Base-by-base conservation (phyloP, 2,329 filamentous ascomycete genomes). In the Fusarium falciforme region DNA sequence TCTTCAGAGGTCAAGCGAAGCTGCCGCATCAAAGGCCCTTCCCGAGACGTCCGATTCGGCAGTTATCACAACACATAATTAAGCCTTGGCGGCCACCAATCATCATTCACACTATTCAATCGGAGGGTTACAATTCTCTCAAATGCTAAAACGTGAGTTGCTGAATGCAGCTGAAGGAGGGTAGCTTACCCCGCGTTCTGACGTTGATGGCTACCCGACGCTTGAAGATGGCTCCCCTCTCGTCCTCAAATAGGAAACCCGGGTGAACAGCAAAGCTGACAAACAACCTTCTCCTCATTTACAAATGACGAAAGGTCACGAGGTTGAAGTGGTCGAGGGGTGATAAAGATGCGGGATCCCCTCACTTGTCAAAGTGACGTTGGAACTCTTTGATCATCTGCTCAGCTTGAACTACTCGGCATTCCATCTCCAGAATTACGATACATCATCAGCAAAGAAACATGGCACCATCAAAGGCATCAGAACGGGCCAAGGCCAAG, bases 141-240 rank as follows among this genome's bases (percentile, higher is more conserved):
- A n/a, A 52, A 25, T n/a, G 31, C 55, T 68, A 40, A 29, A 66
- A 66, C 38, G 10, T 42, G 59, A 42, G 44, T 22, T 17, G 49
- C 20, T 27, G 52, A 20, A 2, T 27, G 20, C 44, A 61, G 64
- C 25, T 59, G 8, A 17, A 44, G 17, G 66, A 47, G 22, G n/a
- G 44, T 44, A 22, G 33, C 33, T 57, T 74, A 75, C 72, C 72
- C 72, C 72, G 72, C 72, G 72, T 75, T 72, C 64, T 75, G 72
- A 75, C 72, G 72, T 47, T 52, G 55, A 73, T 72, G 68, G 64
- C 64, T 71, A 54, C 61, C 22, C 31, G 20, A 20, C 38, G 11
- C 10, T 57, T 38, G 42, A 42, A 22, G 62, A 67, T 70, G 22
- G 42, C 62, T 33, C 29, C 42, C 40, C 68, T 68, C 64, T 72